These are phyloP conservation scores for Centella asiatica DNA, from an alignment of 129 eudicot species.

Conservation along the genomic window DNA sequence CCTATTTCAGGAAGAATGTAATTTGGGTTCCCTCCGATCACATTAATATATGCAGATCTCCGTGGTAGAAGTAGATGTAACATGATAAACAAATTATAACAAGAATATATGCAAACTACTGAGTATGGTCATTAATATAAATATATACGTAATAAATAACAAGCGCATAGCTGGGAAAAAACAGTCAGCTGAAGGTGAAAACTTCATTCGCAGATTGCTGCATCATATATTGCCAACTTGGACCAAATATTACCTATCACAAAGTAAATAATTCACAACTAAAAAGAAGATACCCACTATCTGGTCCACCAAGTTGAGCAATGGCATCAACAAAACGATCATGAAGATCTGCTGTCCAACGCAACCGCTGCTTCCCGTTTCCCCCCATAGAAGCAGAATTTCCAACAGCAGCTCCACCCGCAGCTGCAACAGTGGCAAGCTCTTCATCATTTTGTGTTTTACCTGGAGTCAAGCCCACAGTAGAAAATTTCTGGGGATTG, in stretches of 20 bases:
- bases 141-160: too few species aligned
- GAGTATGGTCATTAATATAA: too few species aligned
- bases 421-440: neutral
- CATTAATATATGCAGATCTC: too few species aligned
- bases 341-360: conserved; percentile 43
- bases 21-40: too few species aligned
- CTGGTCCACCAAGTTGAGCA: conserved; percentile 47
- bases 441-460: conserved; percentile 8
- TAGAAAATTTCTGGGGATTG: conserved; percentile 12
- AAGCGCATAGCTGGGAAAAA: too few species aligned
- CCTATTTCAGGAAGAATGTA: too few species aligned
- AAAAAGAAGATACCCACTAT: conserved; percentile 29
- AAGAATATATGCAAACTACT: too few species aligned
- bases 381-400: conserved; percentile 9
- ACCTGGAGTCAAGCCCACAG: conserved; percentile 8
- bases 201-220: neutral
- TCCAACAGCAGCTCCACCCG: conserved; percentile 10
- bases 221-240: neutral
- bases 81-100: too few species aligned
- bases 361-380: conserved; percentile 22
- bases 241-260: neutral
- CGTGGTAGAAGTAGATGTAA: too few species aligned
- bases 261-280: neutral
- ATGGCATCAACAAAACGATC: conserved; percentile 43
- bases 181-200: neutral